Conservation (phyloP, 1,139 yeast species). For the Trichomonascaceae sp. region DNA sequence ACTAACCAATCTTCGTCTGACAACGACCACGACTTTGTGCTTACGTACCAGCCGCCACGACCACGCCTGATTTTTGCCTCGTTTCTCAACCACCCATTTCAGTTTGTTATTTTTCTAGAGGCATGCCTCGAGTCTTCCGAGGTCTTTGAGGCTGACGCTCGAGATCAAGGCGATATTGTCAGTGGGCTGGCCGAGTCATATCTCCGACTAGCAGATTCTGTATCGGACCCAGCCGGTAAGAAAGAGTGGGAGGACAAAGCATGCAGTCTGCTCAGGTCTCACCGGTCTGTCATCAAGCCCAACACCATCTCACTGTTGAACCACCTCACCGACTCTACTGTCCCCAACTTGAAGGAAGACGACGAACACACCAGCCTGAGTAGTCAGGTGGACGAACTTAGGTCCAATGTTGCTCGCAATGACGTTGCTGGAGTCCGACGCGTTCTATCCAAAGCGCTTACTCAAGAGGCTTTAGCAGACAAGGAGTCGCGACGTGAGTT, state of each 20-base stretch:
- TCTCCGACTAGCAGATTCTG: slow-evolving; percentile 41
- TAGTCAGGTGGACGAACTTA: slow-evolving; percentile 56
- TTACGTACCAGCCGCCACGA: slow-evolving; percentile 84
- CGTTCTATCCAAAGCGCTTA: slow-evolving; percentile 48
- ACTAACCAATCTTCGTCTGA: neutral
- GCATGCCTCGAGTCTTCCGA: slow-evolving; percentile 80
- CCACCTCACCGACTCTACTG: slow-evolving; percentile 31
- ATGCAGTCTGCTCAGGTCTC: slow-evolving; percentile 32
- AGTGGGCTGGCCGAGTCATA: slow-evolving; percentile 78
- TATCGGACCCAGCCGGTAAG: slow-evolving; percentile 20
- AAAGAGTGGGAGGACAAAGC: slow-evolving; percentile 59
- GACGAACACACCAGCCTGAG: slow-evolving; percentile 31
- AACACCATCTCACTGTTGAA: slow-evolving; percentile 52
- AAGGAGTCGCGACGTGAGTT: no score
- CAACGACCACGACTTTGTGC: slow-evolving; percentile 17
- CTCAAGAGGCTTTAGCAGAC: no score
- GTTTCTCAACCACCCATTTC: slow-evolving; percentile 71
- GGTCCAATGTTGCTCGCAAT: slow-evolving; percentile 45
- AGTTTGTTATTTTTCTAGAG: slow-evolving; percentile 86
- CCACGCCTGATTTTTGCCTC: slow-evolving; percentile 82
- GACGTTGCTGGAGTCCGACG: slow-evolving; percentile 46
- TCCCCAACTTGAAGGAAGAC: slow-evolving; percentile 22
- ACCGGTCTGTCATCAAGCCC: slow-evolving; percentile 37
- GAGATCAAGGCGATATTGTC: slow-evolving; percentile 59
- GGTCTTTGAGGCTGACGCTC: slow-evolving; percentile 54